Percentiles rank a stretch among this genome's conserved stretches.
Conservation (phyloP, 305 asterid genomes). For the Stenogyne calaminthoides region DNA sequence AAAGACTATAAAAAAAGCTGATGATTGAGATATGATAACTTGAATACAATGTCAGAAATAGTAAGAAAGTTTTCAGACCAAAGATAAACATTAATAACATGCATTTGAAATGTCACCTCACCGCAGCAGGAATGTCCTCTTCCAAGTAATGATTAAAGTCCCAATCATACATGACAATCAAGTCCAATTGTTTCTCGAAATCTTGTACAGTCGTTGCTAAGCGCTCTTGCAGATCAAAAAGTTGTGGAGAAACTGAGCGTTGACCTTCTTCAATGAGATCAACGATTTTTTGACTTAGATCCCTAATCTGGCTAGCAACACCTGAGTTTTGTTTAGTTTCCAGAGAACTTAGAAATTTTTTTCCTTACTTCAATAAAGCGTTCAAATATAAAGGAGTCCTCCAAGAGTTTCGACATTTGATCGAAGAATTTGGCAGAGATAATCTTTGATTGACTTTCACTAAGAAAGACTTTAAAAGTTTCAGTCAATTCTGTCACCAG, state of each 20-base stretch:
- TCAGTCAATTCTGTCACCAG: conserved; percentile 69
- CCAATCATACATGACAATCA: conserved; percentile 89
- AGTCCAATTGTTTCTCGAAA: conserved; percentile 88
- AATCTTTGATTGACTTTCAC: conserved; percentile 73
- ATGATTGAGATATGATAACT: conserved; percentile 21
- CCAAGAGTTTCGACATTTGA: conserved; percentile 74
- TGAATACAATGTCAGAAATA: conserved; percentile 7
- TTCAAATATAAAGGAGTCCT: conserved; percentile 68
- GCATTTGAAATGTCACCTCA: conserved; percentile 76
- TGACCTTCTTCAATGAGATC: conserved; percentile 85
- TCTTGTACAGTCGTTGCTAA: conserved; percentile 65
- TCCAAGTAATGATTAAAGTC: conserved; percentile 95
- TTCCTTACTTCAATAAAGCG: conserved; percentile 64
- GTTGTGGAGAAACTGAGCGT: conserved; percentile 81
- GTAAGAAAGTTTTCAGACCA: background rate
- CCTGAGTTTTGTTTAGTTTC: conserved; percentile 68
- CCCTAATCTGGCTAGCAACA: conserved; percentile 67
- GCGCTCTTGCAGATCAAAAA: conserved; percentile 78
- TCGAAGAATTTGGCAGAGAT: conserved; percentile 82
- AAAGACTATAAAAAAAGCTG: conserved; percentile 14
- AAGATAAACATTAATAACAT: conserved; percentile 23
- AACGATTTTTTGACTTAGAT: conserved; percentile 72
- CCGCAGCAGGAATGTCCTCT: conserved; percentile 96
- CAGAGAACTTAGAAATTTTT: conserved; percentile 57
- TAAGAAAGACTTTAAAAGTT: conserved; percentile 81